Evolutionary conservation across 176 grass and related monocot genomes (phyloP).

Genomic region (Bromus sterilis): DNA sequence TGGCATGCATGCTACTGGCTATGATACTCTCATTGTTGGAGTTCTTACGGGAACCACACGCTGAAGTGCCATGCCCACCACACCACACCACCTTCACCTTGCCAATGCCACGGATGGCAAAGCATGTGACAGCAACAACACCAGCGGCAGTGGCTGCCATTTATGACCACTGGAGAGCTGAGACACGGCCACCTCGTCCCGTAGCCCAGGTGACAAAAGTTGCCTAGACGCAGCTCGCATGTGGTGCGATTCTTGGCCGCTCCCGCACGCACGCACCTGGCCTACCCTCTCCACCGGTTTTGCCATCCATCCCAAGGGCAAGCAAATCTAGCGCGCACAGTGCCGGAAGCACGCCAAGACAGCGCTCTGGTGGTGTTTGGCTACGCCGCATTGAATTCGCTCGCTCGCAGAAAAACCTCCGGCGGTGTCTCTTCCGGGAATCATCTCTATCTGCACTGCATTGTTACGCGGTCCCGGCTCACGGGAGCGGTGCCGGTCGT

Average conservation of each 20-base stretch:
- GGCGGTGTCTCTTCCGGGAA: neutral
- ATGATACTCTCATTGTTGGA: too few species aligned
- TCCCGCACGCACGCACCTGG: neutral
- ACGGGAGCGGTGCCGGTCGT: neutral
- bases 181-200: neutral
- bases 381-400: neutral
- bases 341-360: neutral
- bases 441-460: too few species aligned
- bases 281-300: neutral
- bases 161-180: neutral
- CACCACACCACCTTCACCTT: too few species aligned
- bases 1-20: too few species aligned
- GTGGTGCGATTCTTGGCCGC: neutral
- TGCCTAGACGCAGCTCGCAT: neutral
- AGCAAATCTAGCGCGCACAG: neutral
- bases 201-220: neutral
- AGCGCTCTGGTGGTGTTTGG: neutral
- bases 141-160: neutral
- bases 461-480: slow-evolving; percentile 2
- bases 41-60: neutral
- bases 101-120: neutral
- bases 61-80: too few species aligned
- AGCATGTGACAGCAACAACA: too few species aligned
- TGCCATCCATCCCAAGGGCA: neutral
- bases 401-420: neutral